Percentiles rank a stretch among this genome's conserved stretches.
These are phyloP conservation scores for Aspergillus cejpii DNA, from an alignment of 2,329 filamentous ascomycete genomes.

Conservation along the genomic window DNA sequence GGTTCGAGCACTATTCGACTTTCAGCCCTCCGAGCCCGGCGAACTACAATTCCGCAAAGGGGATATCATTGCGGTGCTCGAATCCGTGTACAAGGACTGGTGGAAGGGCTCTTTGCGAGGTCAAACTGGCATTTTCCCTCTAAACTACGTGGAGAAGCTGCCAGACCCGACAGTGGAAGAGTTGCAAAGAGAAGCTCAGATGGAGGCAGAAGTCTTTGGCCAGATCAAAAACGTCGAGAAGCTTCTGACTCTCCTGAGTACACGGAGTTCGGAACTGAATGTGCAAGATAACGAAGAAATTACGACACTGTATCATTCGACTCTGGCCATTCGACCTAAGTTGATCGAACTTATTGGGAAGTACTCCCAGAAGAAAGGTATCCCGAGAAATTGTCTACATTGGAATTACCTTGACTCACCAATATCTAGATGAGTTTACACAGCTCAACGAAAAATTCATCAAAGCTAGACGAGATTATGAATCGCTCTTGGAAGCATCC, in stretches of 20 bases:
- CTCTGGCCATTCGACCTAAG: constrained; percentile 88
- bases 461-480: constrained; percentile 94
- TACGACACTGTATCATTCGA: constrained; percentile 82
- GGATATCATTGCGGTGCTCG: constrained; percentile 92
- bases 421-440: constrained; percentile 77
- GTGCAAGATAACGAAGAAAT: constrained; percentile 97
- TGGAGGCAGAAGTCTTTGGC: constrained; percentile 75
- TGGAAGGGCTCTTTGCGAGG: constrained; percentile 94
- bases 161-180: constrained; percentile 92
- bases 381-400: background rate
- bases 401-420: constrained; percentile 11
- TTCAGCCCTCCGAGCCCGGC: constrained; percentile 85
- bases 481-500: constrained; percentile 87
- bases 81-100: constrained; percentile 99
- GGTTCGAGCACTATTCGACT: constrained; percentile 89
- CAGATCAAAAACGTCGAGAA: constrained; percentile 74
- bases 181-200: constrained; percentile 88
- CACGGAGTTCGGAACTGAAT: constrained; percentile 69
- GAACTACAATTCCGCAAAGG: constrained; percentile 95
- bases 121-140: constrained; percentile 92
- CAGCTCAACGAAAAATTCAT: constrained; percentile 99
- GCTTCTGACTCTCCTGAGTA: constrained; percentile 81
- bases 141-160: constrained; percentile 98
- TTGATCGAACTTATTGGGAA: constrained; percentile 97
- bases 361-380: constrained; percentile 98